Evolutionary conservation across 2,329 filamentous ascomycete species (phyloP).

Genomic region (Simplicillium aogashimaense): DNA sequence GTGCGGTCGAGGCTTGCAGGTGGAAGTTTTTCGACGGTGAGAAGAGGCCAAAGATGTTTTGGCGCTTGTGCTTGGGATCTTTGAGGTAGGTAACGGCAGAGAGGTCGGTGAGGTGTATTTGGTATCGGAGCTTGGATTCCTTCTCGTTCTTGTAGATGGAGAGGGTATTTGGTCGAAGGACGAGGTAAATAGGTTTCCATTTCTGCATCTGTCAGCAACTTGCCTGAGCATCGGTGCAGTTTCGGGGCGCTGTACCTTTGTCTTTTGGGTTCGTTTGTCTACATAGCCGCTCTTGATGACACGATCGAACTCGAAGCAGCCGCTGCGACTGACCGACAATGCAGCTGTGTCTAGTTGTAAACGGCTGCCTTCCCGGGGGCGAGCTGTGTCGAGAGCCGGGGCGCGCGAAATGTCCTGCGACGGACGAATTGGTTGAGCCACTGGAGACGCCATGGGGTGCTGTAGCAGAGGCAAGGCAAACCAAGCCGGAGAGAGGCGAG

Average conservation of each 20-base stretch:
- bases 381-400: slow-evolving; percentile 4
- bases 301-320: slow-evolving; percentile 91
- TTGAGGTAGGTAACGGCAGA: slow-evolving; percentile 84
- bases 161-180: slow-evolving; percentile 80
- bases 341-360: slow-evolving; percentile 48
- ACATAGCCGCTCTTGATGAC: slow-evolving; percentile 85
- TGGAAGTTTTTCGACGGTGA: slow-evolving; percentile 87
- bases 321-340: slow-evolving; percentile 77
- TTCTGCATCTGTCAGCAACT: slow-evolving; percentile 39
- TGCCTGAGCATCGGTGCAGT: neutral
- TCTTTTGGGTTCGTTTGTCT: slow-evolving; percentile 83
- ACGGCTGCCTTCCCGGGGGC: slow-evolving; percentile 14
- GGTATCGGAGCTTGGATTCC: slow-evolving; percentile 80
- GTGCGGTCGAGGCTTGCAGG: slow-evolving; percentile 63
- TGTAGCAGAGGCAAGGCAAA: neutral
- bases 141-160: slow-evolving; percentile 90
- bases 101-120: slow-evolving; percentile 79
- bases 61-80: slow-evolving; percentile 77
- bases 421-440: neutral
- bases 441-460: neutral
- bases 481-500: no score
- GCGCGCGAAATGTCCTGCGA: neutral
- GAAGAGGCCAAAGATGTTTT: slow-evolving; percentile 87
- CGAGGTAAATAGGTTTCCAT: slow-evolving; percentile 85
- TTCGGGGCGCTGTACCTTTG: slow-evolving; percentile 56